A percentile compares a stretch with the other conserved stretches of the same genome.
Conservation (phyloP, 805 yeast species). For the Metschnikowia matae region DNA sequence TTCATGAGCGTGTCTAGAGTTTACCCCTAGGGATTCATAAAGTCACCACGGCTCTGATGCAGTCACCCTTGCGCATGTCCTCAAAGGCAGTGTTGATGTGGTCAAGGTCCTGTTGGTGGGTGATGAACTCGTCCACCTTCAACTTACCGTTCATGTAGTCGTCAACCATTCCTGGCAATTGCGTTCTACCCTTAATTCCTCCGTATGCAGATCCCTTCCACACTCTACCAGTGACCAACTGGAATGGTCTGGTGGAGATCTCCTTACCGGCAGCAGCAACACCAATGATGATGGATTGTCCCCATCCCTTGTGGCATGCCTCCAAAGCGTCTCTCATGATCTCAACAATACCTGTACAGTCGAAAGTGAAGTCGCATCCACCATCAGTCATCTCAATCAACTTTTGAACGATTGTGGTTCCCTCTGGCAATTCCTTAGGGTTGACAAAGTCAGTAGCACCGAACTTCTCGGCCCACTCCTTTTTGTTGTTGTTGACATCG, state of each 20-base stretch:
- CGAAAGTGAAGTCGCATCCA: constrained; percentile 93
- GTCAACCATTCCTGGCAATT: constrained; percentile 85
- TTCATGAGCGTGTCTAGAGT: constrained; percentile 4
- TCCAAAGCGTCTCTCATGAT: constrained; percentile 97
- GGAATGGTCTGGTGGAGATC: constrained; percentile 96
- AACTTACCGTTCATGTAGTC: constrained; percentile 77
- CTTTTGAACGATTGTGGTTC: constrained; percentile 73
- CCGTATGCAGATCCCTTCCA: constrained; percentile 99
- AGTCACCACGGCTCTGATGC: constrained; percentile 86
- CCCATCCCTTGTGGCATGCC: constrained; percentile 99
- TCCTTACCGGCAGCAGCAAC: constrained; percentile 99
- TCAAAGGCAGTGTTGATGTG: constrained; percentile 87
- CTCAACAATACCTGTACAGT: constrained; percentile 93
- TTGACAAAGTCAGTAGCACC: constrained; percentile 96
- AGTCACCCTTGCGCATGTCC: constrained; percentile 90
- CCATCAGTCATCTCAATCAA: constrained; percentile 92
- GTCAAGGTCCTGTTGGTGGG: constrained; percentile 76
- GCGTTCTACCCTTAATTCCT: constrained; percentile 96
- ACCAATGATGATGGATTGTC: constrained; percentile 90
- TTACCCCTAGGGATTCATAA: constrained; percentile 24
- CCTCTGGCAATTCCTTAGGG: constrained; percentile 72
- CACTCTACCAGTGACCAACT: constrained; percentile 96
- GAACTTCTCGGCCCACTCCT: constrained; percentile 79
- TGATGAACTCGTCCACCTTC: constrained; percentile 92
- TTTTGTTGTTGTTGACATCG: constrained; percentile 81